Base-by-base conservation (phyloP, 1,139 yeast species). In the Geotrichum aggregatum region DNA sequence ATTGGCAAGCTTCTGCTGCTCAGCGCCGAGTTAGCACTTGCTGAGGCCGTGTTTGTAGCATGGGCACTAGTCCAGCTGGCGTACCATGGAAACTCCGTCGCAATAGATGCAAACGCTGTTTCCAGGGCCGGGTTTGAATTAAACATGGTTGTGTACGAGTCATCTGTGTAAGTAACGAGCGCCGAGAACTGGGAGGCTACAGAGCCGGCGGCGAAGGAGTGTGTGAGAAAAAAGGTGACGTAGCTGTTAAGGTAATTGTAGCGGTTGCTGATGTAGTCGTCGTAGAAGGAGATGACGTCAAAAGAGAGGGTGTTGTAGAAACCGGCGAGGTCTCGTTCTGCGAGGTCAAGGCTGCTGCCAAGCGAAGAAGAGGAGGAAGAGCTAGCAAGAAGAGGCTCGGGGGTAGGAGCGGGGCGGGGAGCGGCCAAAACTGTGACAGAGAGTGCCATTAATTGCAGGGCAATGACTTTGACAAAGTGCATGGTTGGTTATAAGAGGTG, bases 41-140 rank as follows among this genome's bases (percentile, higher is more conserved):
- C 36, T n/a, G 36, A 13, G 14, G 19, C 36, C 36, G 36, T 6
- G 19, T 10, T 34, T 2, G 36, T 11, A 79, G 58, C 16, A n/a
- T 34, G 14, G 5, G 19, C 36, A 34, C 35, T 22, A 11, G 16
- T 44, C 55, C 55, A 52, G 2, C 31, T 31, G 6, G 50, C 26
- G 39, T 48, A 52, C 55, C 55, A 52, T 13, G 55, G 55, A 26
- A 52, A 49, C 21, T 48, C 41, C 8, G 48, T 31, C 4, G 55
- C 55, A 4, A 49, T 18, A 8, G 44, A 40, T 10, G 40, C 34
- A 14, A 52, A 24, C 4, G 41, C 36, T 8, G 44, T 41, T 10
- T 35, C 31, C 6, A 48, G 22, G 18, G 18, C 24, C 11, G 40
- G 40, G 35, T 42, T 33, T 4, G 14, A 11, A 8, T 31, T 11